These are phyloP conservation scores for Penicillium paradoxum DNA, from an alignment of 495 filamentous ascomycete genomes.

Conservation along the genomic window DNA sequence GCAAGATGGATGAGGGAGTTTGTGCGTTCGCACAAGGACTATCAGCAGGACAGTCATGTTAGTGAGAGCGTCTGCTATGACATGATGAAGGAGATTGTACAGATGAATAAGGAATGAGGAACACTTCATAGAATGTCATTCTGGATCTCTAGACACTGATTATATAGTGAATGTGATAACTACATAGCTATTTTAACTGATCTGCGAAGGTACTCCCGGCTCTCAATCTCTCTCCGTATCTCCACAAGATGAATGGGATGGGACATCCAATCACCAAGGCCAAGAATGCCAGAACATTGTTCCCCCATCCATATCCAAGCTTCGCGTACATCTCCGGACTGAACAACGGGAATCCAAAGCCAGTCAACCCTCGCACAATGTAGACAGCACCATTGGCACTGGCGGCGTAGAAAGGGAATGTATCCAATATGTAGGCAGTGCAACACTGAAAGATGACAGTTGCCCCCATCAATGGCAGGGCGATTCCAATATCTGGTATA, in stretches of 20 bases:
- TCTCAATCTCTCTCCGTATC: conserved; percentile 7
- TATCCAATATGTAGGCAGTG: conserved; percentile 60
- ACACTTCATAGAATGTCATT: background rate
- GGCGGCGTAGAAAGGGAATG: conserved; percentile 60
- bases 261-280: conserved; percentile 44
- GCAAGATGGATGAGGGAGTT: conserved; percentile 80
- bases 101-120: background rate
- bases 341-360: conserved; percentile 66
- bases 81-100: conserved; percentile 60
- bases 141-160: background rate
- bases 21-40: conserved; percentile 60
- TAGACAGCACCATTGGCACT: conserved; percentile 57
- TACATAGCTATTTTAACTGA: background rate
- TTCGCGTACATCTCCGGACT: conserved; percentile 50
- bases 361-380: conserved; percentile 55
- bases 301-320: conserved; percentile 50
- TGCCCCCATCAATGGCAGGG: conserved; percentile 48
- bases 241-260: conserved; percentile 48
- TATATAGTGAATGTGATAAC: background rate
- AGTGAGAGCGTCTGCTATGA: conserved; percentile 68
- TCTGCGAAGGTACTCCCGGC: conserved; percentile 6
- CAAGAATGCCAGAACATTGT: conserved; percentile 44
- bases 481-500: conserved; percentile 57
- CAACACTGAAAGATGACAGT: conserved; percentile 57
- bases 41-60: conserved; percentile 67